These are phyloP conservation scores for Claviceps maximensis DNA, from an alignment of 2,329 filamentous ascomycete genomes.

Conservation along the genomic window DNA sequence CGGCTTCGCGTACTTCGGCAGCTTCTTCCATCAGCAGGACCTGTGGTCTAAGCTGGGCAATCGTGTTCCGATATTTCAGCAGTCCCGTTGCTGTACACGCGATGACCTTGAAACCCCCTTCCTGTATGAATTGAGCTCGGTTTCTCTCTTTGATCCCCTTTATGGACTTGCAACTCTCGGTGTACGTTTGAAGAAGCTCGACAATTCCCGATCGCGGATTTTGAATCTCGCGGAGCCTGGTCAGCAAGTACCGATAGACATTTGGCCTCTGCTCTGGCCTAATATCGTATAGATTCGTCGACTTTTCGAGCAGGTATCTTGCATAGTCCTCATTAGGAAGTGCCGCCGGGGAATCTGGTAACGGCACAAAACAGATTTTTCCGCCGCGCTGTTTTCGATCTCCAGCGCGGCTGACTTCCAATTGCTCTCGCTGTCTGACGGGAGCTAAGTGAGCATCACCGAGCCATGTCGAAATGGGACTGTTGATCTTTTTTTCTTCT, in stretches of 20 bases:
- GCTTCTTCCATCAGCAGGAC: slow-evolving; percentile 69
- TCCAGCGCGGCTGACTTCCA: not conserved
- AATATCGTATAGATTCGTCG: slow-evolving; percentile 1
- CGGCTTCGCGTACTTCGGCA: slow-evolving; percentile 59
- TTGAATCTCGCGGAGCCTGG: not conserved
- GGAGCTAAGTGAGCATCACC: slow-evolving; percentile 1
- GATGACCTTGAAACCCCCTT: slow-evolving; percentile 35
- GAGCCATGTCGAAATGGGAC: slow-evolving; percentile 8
- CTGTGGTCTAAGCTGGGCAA: slow-evolving; percentile 51
- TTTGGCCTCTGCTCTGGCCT: not conserved
- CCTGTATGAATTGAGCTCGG: slow-evolving; percentile 32
- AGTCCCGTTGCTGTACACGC: slow-evolving; percentile 66
- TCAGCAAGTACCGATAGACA: slow-evolving; percentile 3
- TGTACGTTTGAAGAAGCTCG: slow-evolving; percentile 34
- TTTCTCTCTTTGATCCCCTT: slow-evolving; percentile 46
- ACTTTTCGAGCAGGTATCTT: not conserved
- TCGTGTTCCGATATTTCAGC: slow-evolving; percentile 62
- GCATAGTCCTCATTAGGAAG: not conserved
- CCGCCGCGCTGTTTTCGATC: slow-evolving; percentile 2
- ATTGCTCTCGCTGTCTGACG: not conserved
- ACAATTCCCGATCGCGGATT: slow-evolving; percentile 8
- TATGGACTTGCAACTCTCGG: slow-evolving; percentile 33
- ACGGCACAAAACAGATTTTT: slow-evolving; percentile 23
- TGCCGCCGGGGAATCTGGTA: not conserved
- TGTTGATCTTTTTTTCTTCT: not conserved